phyloP scores from a whole-genome alignment of 2,329 filamentous ascomycete genomes.

The Pseudogymnoascus destructans region DNA sequence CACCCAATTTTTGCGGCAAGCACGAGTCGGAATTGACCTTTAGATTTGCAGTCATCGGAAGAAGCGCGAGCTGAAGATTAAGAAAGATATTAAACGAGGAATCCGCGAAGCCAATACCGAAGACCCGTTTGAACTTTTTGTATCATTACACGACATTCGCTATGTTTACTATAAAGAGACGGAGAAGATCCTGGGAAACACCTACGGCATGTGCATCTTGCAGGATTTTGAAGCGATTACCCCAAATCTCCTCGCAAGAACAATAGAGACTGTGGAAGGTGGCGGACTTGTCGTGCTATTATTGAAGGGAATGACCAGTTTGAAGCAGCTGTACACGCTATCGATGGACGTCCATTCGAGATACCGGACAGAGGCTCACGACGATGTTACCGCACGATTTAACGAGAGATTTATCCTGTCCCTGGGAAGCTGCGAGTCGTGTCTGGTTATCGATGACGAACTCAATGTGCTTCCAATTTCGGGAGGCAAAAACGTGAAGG shows the following conservation, averaged over 20 bases:
- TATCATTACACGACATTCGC: conserved; percentile 90
- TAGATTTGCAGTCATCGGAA: conserved; percentile 61
- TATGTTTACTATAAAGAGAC: conserved; percentile 99
- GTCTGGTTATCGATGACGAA: conserved; percentile 93
- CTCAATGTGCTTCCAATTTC: conserved; percentile 95
- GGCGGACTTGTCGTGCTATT: conserved; percentile 83
- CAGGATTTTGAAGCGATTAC: conserved; percentile 98
- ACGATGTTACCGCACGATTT: conserved; percentile 88
- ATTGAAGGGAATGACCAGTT: conserved; percentile 88
- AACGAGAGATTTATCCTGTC: conserved; percentile 96
- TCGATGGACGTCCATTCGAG: conserved; percentile 97
- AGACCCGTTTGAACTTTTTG: conserved; percentile 94
- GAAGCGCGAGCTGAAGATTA: conserved; percentile 97
- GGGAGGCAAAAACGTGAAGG: conserved; percentile 78
- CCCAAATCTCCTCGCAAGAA: conserved; percentile 88
- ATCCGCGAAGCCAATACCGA: conserved; percentile 84
- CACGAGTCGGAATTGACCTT: conserved; percentile 11
- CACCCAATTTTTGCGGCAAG: conserved; percentile 10
- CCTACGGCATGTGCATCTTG: conserved; percentile 94
- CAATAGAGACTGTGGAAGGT: conserved; percentile 94
- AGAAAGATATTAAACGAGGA: conserved; percentile 92
- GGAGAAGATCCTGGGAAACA: conserved; percentile 95
- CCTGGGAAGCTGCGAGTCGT: conserved; percentile 86
- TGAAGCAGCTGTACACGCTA: conserved; percentile 93
- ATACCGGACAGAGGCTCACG: conserved; percentile 91